These are phyloP conservation scores for Emmonsiellopsis sp. DNA, from an alignment of 2,329 filamentous ascomycete genomes.

Conservation along the genomic window DNA sequence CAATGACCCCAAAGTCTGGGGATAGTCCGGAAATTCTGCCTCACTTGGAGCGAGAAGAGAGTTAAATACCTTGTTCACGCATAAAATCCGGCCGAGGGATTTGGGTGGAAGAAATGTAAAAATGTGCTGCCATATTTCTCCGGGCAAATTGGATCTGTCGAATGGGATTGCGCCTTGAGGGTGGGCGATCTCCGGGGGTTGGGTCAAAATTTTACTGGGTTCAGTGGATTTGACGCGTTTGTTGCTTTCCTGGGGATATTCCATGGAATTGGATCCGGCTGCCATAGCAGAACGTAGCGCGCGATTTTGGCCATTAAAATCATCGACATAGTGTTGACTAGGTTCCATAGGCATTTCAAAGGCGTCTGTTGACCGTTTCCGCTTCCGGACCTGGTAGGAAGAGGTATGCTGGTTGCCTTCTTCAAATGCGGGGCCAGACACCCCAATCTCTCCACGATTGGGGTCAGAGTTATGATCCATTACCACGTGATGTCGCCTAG, in stretches of 20 bases:
- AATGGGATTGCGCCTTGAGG: conserved; percentile 1
- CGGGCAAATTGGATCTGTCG: conserved; percentile 38
- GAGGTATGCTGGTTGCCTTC: neutral
- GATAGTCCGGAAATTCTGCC: conserved; percentile 20
- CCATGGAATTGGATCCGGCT: neutral
- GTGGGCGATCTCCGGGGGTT: neutral
- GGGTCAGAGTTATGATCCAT: neutral
- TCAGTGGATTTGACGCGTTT: conserved; percentile 14
- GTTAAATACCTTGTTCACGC: conserved; percentile 60
- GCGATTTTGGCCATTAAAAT: neutral
- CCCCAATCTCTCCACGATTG: neutral
- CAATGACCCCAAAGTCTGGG: conserved; percentile 23
- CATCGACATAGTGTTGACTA: conserved; percentile 1
- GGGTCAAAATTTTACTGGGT: conserved; percentile 2
- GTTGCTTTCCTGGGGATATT: conserved; percentile 5
- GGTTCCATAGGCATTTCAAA: neutral
- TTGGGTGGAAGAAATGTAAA: conserved; percentile 58
- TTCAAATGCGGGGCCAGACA: neutral
- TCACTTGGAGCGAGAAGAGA: conserved; percentile 46
- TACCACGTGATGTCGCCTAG: neutral
- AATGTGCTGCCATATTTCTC: conserved; percentile 61
- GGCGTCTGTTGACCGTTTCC: conserved; percentile 5
- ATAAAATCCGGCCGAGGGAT: conserved; percentile 55
- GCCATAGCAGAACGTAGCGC: neutral
- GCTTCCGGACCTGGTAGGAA: conserved; percentile 5